Evolutionary conservation across 2,329 filamentous ascomycete genomes (phyloP).

Genomic region (Talaromyces verruculosus): DNA sequence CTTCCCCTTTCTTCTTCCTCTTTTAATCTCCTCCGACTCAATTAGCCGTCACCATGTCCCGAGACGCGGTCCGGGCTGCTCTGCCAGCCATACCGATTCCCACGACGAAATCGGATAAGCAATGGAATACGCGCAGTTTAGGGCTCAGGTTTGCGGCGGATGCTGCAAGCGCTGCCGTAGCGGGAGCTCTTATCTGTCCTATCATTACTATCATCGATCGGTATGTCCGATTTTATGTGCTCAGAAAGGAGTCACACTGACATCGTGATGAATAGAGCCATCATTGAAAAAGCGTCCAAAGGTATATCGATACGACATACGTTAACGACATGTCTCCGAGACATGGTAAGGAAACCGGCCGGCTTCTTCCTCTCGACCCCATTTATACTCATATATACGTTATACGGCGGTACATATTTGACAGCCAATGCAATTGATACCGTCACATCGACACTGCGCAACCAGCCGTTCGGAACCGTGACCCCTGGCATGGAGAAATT

Average conservation of each 20-base stretch:
- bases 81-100: constrained; percentile 24
- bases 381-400: constrained; percentile 52
- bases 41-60: constrained; percentile 28
- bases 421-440: constrained; percentile 89
- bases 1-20: not conserved
- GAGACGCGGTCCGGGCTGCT: constrained; percentile 30
- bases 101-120: not conserved
- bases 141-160: constrained; percentile 67
- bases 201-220: constrained; percentile 82
- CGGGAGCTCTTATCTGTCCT: constrained; percentile 75
- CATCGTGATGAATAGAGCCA: constrained; percentile 37
- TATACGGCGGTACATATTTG: constrained; percentile 88
- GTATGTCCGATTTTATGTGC: too few species aligned
- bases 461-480: constrained; percentile 58
- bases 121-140: constrained; percentile 77
- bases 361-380: constrained; percentile 50
- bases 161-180: constrained; percentile 65
- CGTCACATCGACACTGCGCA: constrained; percentile 62
- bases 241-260: constrained; percentile 12
- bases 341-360: constrained; percentile 42
- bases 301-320: constrained; percentile 44
- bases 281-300: constrained; percentile 52
- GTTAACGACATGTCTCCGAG: constrained; percentile 40
- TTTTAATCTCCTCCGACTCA: not conserved
- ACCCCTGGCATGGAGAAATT: constrained; percentile 80